Conservation (phyloP, 768 basidiomycete species). For the Mycena indigotica region DNA sequence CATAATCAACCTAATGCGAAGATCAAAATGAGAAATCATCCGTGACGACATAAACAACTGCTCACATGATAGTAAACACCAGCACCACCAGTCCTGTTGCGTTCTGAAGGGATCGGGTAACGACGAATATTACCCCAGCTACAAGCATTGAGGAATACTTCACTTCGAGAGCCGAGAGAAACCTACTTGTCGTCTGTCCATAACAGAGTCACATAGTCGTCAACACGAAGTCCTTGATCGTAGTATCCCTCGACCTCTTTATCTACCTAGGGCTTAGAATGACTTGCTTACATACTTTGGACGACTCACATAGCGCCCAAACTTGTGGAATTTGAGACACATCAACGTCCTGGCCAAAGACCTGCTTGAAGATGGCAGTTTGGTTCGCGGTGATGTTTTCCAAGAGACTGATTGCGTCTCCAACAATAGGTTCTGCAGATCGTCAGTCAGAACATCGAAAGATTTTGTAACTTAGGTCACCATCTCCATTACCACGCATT, state of each 20-base stretch:
- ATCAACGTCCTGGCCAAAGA: slow-evolving; percentile 47
- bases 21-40: slow-evolving; percentile 4
- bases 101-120: slow-evolving; percentile 53
- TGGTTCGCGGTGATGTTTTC: slow-evolving; percentile 63
- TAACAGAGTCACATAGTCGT: slow-evolving; percentile 65
- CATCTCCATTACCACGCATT: slow-evolving; percentile 65
- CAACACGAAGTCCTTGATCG: slow-evolving; percentile 60
- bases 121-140: slow-evolving; percentile 75
- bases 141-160: neutral
- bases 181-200: slow-evolving; percentile 75
- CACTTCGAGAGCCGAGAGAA: neutral
- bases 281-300: neutral
- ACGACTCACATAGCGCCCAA: slow-evolving; percentile 51
- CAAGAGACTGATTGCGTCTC: slow-evolving; percentile 50
- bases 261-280: slow-evolving; percentile 29
- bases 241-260: slow-evolving; percentile 71
- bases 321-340: slow-evolving; percentile 61
- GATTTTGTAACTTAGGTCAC: too few species aligned
- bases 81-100: slow-evolving; percentile 65
- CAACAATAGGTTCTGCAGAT: slow-evolving; percentile 50
- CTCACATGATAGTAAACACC: slow-evolving; percentile 71
- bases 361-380: slow-evolving; percentile 56
- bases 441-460: too few species aligned
- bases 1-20: slow-evolving; percentile 42
- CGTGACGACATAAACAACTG: slow-evolving; percentile 4